Evolutionary conservation across 805 yeast genomes (phyloP), one percentile per base, ranked within the genome.

Genomic region (Pichia nakasei): DNA sequence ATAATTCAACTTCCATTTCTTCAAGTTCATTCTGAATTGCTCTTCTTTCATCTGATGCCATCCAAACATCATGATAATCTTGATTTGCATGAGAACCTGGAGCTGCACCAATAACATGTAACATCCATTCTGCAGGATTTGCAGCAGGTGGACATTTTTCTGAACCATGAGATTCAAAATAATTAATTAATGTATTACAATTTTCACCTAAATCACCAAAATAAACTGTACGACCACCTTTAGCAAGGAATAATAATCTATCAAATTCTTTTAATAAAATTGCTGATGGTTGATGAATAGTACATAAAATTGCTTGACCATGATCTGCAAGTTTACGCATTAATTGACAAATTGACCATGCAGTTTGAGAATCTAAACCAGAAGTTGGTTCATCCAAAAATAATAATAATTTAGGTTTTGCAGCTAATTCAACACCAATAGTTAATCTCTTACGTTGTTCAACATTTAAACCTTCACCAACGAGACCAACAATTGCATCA

Each of bases 61-160:
- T 63, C 96, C 96, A 85, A 39, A 82, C 86, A 56, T 83, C 81
- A 56, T 76, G 70, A 55, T 80, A 83, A 60, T 83, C 85, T 62
- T 79, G 84, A 39, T 69, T 69, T 18, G 87, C 84, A 52, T 77
- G 81, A 31, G 85, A 76, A 42, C 87, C 88, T 7, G 88, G 88
- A 31, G 88, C 87, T 43, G 88, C 88, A 55, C 89, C 88, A 54
- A 82, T 82, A 50, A 80, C 84, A 49, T 83, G 83, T 63, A 87
- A 69, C 95, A 87, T 87, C 93, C 94, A 87, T 66, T 86, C 95
- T 13, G 89, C 91, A 27, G 91, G 93, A 52, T 84, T 84, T 5
- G 85, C 87, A 35, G 70, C 69, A 7, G 69, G 65, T 19, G 89
- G 88, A 65, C 89, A 83, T 44, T 67, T 66, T 22, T 70, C 73